Base-by-base conservation (phyloP, 2,329 filamentous ascomycete species). In the Aspergillus oerlinghausenensis region DNA sequence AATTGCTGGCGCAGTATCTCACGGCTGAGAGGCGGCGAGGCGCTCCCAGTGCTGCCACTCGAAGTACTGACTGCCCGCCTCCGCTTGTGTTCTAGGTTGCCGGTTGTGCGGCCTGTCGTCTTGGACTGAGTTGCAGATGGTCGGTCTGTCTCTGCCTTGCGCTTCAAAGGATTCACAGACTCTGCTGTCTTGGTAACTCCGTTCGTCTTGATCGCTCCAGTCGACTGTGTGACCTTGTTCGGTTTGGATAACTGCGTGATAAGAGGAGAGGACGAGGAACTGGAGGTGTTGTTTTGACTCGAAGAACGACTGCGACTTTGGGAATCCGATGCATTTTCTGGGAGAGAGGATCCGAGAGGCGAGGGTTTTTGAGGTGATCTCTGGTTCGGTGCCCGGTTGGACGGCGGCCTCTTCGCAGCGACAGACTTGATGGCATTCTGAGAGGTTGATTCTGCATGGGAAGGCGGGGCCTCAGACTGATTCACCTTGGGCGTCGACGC, bases 331-430 rank as follows among this genome's bases (percentile, higher is more conserved):
- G 81, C 81, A 67, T 84, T 85, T 58, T 84, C 79, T 5, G 84
- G 83, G 23, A 83, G 82, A 2, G 84, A 85, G 6, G 82, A 83
- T 9, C 81, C 83, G 10, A 86, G 78, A 11, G 83, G 84, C 17
- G 84, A 86, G 2, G 83, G 83, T 53, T 86, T 86, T 65, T 80
- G 82, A 1, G 84, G 82, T 45, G 82, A 84, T 58, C 60, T 65
- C 29, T 59, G 59, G 26, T 76, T 84, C 23, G 73, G 75, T 51
- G 64, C 69, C 60, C 67, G 75, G 55, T 69, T 76, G 70, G 68
- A 64, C 23, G 69, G 60, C 17, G 70, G 67, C 45, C 72, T 66
- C 57, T 75, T 73, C 14, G 69, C 67, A 38, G 73, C 66, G 45
- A 71, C 68, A 50, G 64, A 65, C 58, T 75, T 74, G 26, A 57